Percentiles rank a stretch among this genome's conserved stretches.
Evolutionary conservation across 2,329 filamentous ascomycete genomes (phyloP).

Genomic region (Microsporum audouinii): DNA sequence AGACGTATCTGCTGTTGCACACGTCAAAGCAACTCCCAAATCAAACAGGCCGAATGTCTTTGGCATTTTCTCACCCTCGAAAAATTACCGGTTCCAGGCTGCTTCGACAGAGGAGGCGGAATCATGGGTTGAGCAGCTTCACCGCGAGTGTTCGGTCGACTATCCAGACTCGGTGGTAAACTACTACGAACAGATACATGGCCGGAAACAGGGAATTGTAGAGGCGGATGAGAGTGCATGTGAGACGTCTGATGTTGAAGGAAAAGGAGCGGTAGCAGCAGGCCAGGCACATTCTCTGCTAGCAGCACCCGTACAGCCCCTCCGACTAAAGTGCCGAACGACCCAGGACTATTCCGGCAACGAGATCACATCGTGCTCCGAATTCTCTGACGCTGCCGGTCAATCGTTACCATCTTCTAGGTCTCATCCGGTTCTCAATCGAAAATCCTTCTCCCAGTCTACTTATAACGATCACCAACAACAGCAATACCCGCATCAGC

Average conservation of each 20-base stretch:
- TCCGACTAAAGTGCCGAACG: slow-evolving; percentile 21
- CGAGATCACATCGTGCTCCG: slow-evolving; percentile 67
- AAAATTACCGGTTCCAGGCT: slow-evolving; percentile 85
- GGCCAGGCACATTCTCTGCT: neutral
- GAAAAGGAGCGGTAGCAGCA: neutral
- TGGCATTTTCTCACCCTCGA: slow-evolving; percentile 78
- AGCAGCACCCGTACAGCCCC: slow-evolving; percentile 5
- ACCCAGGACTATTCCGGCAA: slow-evolving; percentile 48
- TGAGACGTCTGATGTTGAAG: slow-evolving; percentile 34
- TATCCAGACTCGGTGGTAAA: slow-evolving; percentile 43
- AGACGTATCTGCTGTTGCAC: slow-evolving; percentile 81
- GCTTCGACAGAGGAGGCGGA: slow-evolving; percentile 60
- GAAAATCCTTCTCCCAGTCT: slow-evolving; percentile 7
- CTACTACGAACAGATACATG: slow-evolving; percentile 63
- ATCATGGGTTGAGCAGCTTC: slow-evolving; percentile 76
- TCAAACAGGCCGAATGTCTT: slow-evolving; percentile 79
- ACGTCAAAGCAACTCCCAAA: slow-evolving; percentile 71
- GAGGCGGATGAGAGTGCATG: slow-evolving; percentile 28
- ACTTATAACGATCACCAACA: slow-evolving; percentile 23
- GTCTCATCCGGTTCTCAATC: neutral
- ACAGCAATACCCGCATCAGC: slow-evolving; percentile 14
- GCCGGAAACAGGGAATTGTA: slow-evolving; percentile 18
- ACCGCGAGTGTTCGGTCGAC: slow-evolving; percentile 68
- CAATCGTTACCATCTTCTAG: slow-evolving; percentile 21
- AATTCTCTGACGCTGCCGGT: slow-evolving; percentile 57